Percentiles rank a stretch among this genome's conserved stretches.
phyloP scores from a whole-genome alignment of 257 asterid genomes.

The Solanum rostratum region DNA sequence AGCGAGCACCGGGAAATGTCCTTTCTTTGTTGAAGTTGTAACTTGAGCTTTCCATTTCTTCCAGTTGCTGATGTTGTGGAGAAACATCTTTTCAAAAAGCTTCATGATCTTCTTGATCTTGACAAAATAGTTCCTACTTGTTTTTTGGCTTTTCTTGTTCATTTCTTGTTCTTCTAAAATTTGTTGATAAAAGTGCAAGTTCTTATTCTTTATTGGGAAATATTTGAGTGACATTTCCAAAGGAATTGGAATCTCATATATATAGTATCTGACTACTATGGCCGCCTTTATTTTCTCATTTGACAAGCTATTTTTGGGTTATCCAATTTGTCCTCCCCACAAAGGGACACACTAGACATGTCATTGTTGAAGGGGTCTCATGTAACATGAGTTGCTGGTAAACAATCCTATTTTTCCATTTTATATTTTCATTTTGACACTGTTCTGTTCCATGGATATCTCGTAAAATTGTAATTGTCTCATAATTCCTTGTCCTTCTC shows the following conservation, averaged over 20 bases:
- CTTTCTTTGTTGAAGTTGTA: slow-evolving; percentile 1
- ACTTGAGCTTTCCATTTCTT: neutral
- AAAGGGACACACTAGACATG: slow-evolving; percentile 6
- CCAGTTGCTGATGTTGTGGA: slow-evolving; percentile 13
- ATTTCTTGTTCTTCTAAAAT: slow-evolving; percentile 9
- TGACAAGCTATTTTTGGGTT: too few relatives aligned
- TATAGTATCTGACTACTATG: too few relatives aligned
- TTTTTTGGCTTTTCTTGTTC: slow-evolving; percentile 4
- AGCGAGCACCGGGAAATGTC: slow-evolving; percentile 25
- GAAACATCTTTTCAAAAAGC: too few relatives aligned
- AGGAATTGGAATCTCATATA: too few relatives aligned
- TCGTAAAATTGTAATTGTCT: neutral
- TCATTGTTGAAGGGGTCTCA: slow-evolving; percentile 2
- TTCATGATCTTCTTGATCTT: neutral
- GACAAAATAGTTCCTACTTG: neutral
- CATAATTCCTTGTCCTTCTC: neutral
- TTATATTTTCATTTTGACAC: neutral
- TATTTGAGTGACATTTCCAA: neutral
- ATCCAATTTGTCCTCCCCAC: too few relatives aligned
- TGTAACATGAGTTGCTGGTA: neutral
- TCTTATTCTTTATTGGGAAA: neutral
- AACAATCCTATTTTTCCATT: neutral
- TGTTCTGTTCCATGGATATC: neutral
- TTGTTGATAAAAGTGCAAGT: neutral
- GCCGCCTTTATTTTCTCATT: too few relatives aligned